These are phyloP conservation scores for Abeoforma whisleri DNA, from an alignment of 78 protist genomes.

Conservation along the genomic window DNA sequence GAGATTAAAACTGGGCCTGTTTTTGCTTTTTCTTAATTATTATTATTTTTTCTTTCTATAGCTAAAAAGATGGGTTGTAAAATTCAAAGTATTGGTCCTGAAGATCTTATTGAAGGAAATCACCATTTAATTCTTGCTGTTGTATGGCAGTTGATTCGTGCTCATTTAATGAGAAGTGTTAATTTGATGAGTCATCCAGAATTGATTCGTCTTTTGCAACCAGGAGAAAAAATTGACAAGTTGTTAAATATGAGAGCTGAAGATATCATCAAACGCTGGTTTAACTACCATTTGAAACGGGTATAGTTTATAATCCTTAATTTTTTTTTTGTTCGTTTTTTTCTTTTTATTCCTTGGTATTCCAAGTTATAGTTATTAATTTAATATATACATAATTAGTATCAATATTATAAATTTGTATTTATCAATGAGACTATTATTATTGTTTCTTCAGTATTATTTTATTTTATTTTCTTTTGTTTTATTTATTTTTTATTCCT, in stretches of 20 bases:
- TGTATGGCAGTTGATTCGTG: constrained; percentile 85
- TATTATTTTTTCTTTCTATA: too few species aligned
- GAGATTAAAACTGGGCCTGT: too few species aligned
- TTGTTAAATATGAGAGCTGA: constrained; percentile 69
- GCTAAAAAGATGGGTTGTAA: too few species aligned
- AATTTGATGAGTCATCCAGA: constrained; percentile 72
- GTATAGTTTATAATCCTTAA: not conserved
- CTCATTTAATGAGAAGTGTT: constrained; percentile 64
- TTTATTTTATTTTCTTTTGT: too few species aligned
- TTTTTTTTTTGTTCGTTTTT: not conserved
- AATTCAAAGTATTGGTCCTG: constrained; percentile 74
- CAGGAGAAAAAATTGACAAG: constrained; percentile 75
- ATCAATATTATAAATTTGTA: not conserved
- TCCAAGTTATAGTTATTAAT: not conserved
- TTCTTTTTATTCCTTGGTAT: not conserved
- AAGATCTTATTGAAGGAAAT: constrained; percentile 63
- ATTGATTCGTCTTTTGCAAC: constrained; percentile 70
- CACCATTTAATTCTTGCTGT: constrained; percentile 75
- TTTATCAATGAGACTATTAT: too few species aligned
- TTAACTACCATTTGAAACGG: constrained; percentile 77
- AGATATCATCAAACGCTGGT: constrained; percentile 79
- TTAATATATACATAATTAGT: too few species aligned
- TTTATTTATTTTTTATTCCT: too few species aligned
- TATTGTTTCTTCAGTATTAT: too few species aligned
- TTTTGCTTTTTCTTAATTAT: too few species aligned